A percentile compares a stretch with the other conserved stretches of the same genome.
Evolutionary conservation across 129 eudicot species (phyloP).

Genomic region (Kitagawia praeruptora): DNA sequence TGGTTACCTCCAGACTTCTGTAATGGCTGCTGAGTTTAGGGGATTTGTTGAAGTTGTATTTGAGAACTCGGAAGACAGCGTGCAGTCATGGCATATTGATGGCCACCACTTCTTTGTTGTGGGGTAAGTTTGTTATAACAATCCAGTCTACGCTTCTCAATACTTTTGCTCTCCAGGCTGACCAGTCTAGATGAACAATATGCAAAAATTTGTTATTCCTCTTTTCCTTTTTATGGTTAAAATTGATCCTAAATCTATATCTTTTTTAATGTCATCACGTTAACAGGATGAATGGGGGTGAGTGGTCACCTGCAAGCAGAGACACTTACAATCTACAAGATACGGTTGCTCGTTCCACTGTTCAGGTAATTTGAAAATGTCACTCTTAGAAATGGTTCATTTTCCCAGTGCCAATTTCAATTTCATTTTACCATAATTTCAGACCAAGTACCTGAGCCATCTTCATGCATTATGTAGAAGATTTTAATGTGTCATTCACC

Average conservation of each 20-base stretch:
- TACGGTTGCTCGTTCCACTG: conserved; percentile 63
- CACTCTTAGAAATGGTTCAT: background rate
- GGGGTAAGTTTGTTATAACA: conserved; percentile 34
- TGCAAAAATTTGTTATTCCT: background rate
- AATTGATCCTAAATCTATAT: background rate
- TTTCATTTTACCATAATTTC: background rate
- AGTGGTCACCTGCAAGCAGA: conserved; percentile 65
- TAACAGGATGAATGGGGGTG: conserved; percentile 67
- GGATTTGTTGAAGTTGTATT: conserved; percentile 58
- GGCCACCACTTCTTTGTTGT: conserved; percentile 75
- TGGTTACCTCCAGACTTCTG: conserved; percentile 49
- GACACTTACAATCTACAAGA: conserved; percentile 53
- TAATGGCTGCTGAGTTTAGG: conserved; percentile 52
- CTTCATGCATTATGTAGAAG: background rate
- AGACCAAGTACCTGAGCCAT: background rate
- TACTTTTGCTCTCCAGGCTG: background rate
- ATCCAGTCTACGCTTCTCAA: background rate
- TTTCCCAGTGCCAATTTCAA: background rate
- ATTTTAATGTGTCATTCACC: background rate
- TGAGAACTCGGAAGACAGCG: conserved; percentile 44
- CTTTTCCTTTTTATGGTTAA: background rate
- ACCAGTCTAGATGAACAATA: background rate
- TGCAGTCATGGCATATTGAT: conserved; percentile 71
- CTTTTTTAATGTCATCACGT: background rate
- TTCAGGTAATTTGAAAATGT: conserved; percentile 41